phyloP scores from a whole-genome alignment of 2,329 filamentous ascomycete genomes.

The Phialophora expanda region DNA sequence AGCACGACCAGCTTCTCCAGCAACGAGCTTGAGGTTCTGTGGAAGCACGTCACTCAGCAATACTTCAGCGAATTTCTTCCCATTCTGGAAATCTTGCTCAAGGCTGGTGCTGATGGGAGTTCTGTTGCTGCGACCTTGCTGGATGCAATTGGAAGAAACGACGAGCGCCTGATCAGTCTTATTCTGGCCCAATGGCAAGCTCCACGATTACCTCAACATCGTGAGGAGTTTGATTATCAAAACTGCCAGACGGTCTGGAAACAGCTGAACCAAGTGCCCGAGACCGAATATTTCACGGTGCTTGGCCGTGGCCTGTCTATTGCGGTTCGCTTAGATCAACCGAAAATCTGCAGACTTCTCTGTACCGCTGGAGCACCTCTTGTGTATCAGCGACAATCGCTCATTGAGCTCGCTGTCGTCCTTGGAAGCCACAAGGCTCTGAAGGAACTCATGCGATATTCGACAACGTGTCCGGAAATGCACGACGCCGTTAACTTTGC shows the following conservation, averaged over 20 bases:
- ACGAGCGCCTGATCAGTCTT: constrained; percentile 7
- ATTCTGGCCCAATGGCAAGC: constrained; percentile 15
- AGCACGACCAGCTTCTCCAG: constrained; percentile 5
- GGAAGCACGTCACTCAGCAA: constrained; percentile 10
- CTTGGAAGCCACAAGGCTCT: constrained; percentile 15
- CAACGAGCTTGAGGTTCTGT: constrained; percentile 14
- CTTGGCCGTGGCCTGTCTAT: constrained; percentile 10
- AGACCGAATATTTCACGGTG: constrained; percentile 9
- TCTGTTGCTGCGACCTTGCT: constrained; percentile 11
- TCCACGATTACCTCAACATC: constrained; percentile 2
- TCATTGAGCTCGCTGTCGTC: constrained; percentile 10
- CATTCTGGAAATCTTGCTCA: constrained; percentile 6
- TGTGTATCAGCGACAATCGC: constrained; percentile 9
- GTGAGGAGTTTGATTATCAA: constrained; percentile 18
- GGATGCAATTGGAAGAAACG: not conserved
- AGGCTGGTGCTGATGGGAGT: constrained; percentile 12
- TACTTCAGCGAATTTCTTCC: not conserved
- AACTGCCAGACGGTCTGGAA: not conserved
- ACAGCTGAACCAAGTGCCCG: not conserved
- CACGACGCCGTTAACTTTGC: constrained; percentile 5
- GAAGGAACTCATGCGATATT: constrained; percentile 3
- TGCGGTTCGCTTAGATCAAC: constrained; percentile 8
- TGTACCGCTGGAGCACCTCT: constrained; percentile 13
- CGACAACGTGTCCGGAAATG: constrained; percentile 1
- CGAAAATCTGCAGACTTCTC: constrained; percentile 11